Conservation (phyloP, 1,139 yeast genomes). For the Candida sanyaensis region DNA sequence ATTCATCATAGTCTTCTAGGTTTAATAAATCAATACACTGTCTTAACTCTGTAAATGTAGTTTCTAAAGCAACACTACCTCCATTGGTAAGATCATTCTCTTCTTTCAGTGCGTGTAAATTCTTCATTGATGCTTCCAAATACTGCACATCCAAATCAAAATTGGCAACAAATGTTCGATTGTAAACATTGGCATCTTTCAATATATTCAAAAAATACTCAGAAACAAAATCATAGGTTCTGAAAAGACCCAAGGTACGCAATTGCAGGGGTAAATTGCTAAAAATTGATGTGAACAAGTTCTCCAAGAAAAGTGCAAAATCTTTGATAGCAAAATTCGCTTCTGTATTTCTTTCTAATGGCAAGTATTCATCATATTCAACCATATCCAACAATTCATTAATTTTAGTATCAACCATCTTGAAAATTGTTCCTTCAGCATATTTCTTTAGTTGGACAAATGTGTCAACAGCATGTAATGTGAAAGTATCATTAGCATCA, state of each 20-base stretch:
- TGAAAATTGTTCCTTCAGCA: constrained; percentile 82
- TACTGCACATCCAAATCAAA: constrained; percentile 46
- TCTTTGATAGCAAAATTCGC: constrained; percentile 81
- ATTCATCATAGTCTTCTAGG: constrained; percentile 40
- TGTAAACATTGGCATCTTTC: constrained; percentile 45
- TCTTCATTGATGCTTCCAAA: constrained; percentile 43
- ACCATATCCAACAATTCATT: constrained; percentile 81
- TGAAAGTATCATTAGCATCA: constrained; percentile 41
- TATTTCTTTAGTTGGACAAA: constrained; percentile 65
- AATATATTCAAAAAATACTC: constrained; percentile 66
- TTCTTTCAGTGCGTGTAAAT: constrained; percentile 20
- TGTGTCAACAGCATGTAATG: constrained; percentile 43
- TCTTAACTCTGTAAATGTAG: constrained; percentile 48
- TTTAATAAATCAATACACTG: constrained; percentile 46
- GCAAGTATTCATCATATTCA: constrained; percentile 79
- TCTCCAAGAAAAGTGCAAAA: constrained; percentile 84
- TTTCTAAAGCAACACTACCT: constrained; percentile 42
- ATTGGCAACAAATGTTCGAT: constrained; percentile 42
- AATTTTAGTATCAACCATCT: constrained; percentile 76
- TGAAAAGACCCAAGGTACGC: constrained; percentile 74
- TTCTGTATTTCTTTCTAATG: constrained; percentile 46
- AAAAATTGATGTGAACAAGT: constrained; percentile 85
- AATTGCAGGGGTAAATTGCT: constrained; percentile 79
- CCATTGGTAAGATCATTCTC: constrained; percentile 22
- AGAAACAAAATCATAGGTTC: constrained; percentile 86